phyloP scores from a whole-genome alignment of 2,329 filamentous ascomycete species.

The Fusarium sp. region DNA sequence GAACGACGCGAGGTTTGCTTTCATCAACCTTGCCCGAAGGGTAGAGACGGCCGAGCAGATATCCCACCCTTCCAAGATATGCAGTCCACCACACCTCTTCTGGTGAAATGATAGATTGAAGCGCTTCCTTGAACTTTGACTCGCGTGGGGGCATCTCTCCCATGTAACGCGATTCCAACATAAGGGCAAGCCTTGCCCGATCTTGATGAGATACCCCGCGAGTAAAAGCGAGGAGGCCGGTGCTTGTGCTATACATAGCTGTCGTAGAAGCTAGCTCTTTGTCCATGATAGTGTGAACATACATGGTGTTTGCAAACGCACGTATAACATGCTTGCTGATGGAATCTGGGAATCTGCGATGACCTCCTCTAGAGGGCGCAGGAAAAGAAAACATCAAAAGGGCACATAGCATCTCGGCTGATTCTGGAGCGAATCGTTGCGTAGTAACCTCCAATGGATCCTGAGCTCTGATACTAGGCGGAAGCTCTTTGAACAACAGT shows the following conservation, averaged over 20 bases:
- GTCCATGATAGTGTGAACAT: conserved; percentile 26
- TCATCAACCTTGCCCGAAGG: conserved; percentile 21
- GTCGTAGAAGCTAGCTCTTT: conserved; percentile 28
- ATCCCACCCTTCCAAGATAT: conserved; percentile 25
- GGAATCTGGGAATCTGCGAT: conserved; percentile 14
- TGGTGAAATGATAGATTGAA: conserved; percentile 15
- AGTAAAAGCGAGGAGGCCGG: conserved; percentile 16
- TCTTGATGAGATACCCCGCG: conserved; percentile 24
- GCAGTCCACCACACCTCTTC: conserved; percentile 31
- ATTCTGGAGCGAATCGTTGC: conserved; percentile 18
- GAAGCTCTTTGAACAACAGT: conserved; percentile 20
- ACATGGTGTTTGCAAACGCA: conserved; percentile 21
- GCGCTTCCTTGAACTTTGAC: conserved; percentile 16
- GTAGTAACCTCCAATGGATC: conserved; percentile 25
- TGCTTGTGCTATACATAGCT: conserved; percentile 27
- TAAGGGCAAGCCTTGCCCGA: conserved; percentile 23
- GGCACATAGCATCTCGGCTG: conserved; percentile 9
- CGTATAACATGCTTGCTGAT: conserved; percentile 17
- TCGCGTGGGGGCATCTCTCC: conserved; percentile 26
- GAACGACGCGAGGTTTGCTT: conserved; percentile 18
- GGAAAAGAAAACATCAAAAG: conserved; percentile 17
- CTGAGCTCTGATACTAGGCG: conserved; percentile 19
- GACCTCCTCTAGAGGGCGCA: conserved; percentile 3
- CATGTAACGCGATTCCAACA: conserved; percentile 30
- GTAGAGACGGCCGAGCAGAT: conserved; percentile 19